These are phyloP conservation scores for Vinca minor DNA, from an alignment of 257 asterid species.

Conservation along the genomic window DNA sequence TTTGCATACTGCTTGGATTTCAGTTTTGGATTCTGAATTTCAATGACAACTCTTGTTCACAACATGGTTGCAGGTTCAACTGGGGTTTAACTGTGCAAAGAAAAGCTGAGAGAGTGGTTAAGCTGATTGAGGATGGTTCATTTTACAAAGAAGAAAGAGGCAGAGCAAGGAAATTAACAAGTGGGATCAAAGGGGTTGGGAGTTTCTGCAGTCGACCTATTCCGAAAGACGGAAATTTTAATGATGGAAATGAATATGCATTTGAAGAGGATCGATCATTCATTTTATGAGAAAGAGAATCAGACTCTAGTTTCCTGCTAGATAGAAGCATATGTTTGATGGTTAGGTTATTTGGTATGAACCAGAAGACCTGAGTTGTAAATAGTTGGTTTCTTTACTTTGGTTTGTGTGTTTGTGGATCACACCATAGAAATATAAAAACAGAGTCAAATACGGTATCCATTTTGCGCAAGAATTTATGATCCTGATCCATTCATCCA, in stretches of 20 bases:
- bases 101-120: slow-evolving; percentile 43
- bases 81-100: slow-evolving; percentile 67
- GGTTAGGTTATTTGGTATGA: background rate
- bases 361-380: background rate
- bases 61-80: slow-evolving; percentile 40
- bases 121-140: slow-evolving; percentile 43
- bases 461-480: background rate
- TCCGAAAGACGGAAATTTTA: slow-evolving; percentile 1
- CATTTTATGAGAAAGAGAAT: slow-evolving; percentile 48
- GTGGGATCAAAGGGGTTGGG: slow-evolving; percentile 74
- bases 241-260: slow-evolving; percentile 3
- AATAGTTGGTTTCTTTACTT: background rate
- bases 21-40: background rate
- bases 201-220: slow-evolving; percentile 33
- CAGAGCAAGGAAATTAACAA: slow-evolving; percentile 48
- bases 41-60: background rate
- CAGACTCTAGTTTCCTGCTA: slow-evolving; percentile 29
- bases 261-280: slow-evolving; percentile 54
- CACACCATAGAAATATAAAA: background rate
- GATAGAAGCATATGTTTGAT: background rate
- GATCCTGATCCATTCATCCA: background rate
- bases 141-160: slow-evolving; percentile 63
- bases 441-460: no score
- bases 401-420: background rate
- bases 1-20: background rate